Percentiles rank a stretch among this genome's conserved stretches.
phyloP scores from a whole-genome alignment of 805 yeast species.

The Saccharomycopsis selenospora region DNA sequence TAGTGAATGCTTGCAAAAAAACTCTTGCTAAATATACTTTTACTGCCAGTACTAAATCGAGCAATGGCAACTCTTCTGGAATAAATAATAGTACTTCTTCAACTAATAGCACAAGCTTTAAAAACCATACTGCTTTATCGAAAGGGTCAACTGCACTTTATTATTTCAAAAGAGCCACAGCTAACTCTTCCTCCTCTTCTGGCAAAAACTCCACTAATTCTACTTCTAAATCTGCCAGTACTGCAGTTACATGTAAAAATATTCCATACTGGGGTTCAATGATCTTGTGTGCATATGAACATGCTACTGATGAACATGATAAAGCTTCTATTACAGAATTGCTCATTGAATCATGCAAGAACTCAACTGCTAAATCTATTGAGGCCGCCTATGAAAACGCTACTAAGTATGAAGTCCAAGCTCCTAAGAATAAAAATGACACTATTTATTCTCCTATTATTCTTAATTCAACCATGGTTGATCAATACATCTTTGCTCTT shows the following conservation, averaged over 20 bases:
- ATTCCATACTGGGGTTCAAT: background rate
- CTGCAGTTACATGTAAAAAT: background rate
- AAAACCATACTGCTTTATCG: no score
- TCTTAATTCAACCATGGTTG: background rate
- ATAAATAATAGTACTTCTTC: no score
- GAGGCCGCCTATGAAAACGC: slow-evolving; percentile 14
- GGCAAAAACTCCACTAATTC: background rate
- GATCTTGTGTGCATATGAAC: background rate
- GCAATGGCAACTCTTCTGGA: no score
- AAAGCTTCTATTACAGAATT: background rate
- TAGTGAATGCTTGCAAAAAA: no score
- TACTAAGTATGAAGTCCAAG: slow-evolving; percentile 11
- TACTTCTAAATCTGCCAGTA: background rate
- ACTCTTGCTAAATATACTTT: no score
- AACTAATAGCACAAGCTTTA: no score
- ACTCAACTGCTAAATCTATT: background rate
- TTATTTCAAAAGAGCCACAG: background rate
- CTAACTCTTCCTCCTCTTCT: background rate
- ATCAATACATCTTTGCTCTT: background rate
- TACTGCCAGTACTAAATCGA: no score
- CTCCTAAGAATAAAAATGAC: background rate
- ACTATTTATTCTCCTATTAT: background rate
- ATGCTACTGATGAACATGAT: background rate
- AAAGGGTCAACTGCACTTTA: no score
- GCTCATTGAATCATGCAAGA: background rate